Evolutionary conservation across 257 asterid species (phyloP).

Genomic region (Craterostigma plantagineum): DNA sequence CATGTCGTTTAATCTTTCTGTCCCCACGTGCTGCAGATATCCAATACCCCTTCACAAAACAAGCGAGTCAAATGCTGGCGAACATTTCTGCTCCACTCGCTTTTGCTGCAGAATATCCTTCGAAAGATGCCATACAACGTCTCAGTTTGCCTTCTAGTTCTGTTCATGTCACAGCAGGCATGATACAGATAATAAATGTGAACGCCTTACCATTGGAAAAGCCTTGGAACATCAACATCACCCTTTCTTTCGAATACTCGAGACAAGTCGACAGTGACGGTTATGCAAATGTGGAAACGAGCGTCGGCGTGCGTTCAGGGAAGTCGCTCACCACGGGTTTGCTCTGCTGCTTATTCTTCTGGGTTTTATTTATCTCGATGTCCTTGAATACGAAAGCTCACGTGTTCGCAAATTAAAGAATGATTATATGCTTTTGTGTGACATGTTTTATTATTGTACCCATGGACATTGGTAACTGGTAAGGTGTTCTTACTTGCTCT

Average conservation of each 20-base stretch:
- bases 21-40: slow-evolving; percentile 23
- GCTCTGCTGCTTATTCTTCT: slow-evolving; percentile 17
- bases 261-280: slow-evolving; percentile 21
- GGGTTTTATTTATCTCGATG: slow-evolving; percentile 44
- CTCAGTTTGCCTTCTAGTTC: slow-evolving; percentile 42
- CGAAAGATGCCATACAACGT: slow-evolving; percentile 31
- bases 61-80: slow-evolving; percentile 74
- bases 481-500: too few species aligned
- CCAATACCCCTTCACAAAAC: slow-evolving; percentile 39
- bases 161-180: slow-evolving; percentile 55
- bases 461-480: too few species aligned
- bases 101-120: slow-evolving; percentile 69
- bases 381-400: slow-evolving; percentile 44
- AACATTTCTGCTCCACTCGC: slow-evolving; percentile 80
- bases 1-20: slow-evolving; percentile 1
- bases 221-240: slow-evolving; percentile 33
- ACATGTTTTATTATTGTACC: background rate
- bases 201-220: slow-evolving; percentile 20
- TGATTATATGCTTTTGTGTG: too few species aligned
- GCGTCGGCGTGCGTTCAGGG: slow-evolving; percentile 36
- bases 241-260: slow-evolving; percentile 48
- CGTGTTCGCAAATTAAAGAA: slow-evolving; percentile 29
- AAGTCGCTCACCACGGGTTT: slow-evolving; percentile 25
- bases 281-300: slow-evolving; percentile 37
- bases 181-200: slow-evolving; percentile 31